Conservation (phyloP, 345 rosid species). For the Toxicodendron radicans region DNA sequence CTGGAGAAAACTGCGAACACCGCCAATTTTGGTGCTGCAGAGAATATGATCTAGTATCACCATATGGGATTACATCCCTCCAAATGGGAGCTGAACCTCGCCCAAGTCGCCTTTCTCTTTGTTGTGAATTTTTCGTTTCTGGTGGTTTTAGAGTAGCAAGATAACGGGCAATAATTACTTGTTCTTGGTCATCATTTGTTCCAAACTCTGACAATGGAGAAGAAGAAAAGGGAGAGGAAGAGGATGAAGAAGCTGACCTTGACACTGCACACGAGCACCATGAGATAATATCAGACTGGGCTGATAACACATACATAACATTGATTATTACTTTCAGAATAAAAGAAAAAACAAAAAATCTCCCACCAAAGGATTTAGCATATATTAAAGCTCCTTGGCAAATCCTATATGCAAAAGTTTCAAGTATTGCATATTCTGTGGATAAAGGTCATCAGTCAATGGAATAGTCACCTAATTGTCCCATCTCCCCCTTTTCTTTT, state of each 20-base stretch:
- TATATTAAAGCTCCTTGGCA: background rate
- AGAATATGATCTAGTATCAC: conserved; percentile 15
- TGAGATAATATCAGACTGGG: conserved; percentile 13
- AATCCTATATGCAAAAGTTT: background rate
- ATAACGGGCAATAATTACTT: conserved; percentile 38
- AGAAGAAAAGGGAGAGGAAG: conserved; percentile 13
- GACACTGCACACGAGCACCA: conserved; percentile 20
- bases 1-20: conserved; percentile 12
- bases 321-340: background rate
- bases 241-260: conserved; percentile 17
- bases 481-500: background rate
- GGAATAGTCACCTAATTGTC: background rate
- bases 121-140: conserved; percentile 17
- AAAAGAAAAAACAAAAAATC: background rate
- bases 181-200: conserved; percentile 42
- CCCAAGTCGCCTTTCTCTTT: conserved; percentile 2
- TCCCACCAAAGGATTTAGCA: background rate
- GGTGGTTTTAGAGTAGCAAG: conserved; percentile 36
- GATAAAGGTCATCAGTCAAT: background rate
- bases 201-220: conserved; percentile 20
- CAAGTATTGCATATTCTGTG: background rate
- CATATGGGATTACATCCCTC: conserved; percentile 13
- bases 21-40: conserved; percentile 13
- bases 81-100: conserved; percentile 13
- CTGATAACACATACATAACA: conserved; percentile 15